Evolutionary conservation across 2,329 filamentous ascomycete genomes (phyloP).

Genomic region (Dactylellina haptotyla): DNA sequence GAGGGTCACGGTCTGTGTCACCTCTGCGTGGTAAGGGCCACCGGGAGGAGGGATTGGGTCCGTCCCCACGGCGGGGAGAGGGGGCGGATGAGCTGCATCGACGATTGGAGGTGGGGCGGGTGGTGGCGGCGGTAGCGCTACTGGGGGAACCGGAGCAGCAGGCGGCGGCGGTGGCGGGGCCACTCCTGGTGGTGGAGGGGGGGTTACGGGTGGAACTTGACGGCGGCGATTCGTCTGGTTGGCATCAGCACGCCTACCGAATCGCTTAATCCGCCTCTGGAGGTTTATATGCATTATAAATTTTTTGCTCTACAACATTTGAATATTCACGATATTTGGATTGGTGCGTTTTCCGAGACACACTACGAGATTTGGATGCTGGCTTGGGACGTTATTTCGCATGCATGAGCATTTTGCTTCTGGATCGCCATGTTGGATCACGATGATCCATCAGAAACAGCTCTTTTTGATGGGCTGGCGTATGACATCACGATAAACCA

Average conservation of each 20-base stretch:
- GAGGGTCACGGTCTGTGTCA: background rate
- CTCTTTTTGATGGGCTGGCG: no score
- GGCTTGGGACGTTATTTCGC: background rate
- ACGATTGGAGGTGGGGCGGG: background rate
- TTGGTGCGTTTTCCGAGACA: background rate
- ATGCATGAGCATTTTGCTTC: background rate
- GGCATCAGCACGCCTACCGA: background rate
- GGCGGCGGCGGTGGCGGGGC: background rate
- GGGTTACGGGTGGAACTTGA: background rate
- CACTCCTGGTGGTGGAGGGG: background rate
- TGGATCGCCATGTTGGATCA: background rate
- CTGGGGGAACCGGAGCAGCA: background rate
- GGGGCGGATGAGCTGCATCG: background rate
- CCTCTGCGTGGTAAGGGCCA: background rate
- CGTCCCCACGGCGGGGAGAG: background rate
- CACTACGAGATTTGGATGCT: background rate
- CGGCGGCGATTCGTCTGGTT: background rate
- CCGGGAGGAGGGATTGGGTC: background rate
- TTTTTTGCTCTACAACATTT: no score
- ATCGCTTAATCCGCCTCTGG: background rate
- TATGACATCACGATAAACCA: no score
- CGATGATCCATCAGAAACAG: background rate
- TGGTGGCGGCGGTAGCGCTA: background rate
- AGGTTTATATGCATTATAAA: background rate
- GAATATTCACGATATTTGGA: background rate